Base-by-base conservation (phyloP, 2,329 filamentous ascomycete species). In the Neonectria neomacrospora region DNA sequence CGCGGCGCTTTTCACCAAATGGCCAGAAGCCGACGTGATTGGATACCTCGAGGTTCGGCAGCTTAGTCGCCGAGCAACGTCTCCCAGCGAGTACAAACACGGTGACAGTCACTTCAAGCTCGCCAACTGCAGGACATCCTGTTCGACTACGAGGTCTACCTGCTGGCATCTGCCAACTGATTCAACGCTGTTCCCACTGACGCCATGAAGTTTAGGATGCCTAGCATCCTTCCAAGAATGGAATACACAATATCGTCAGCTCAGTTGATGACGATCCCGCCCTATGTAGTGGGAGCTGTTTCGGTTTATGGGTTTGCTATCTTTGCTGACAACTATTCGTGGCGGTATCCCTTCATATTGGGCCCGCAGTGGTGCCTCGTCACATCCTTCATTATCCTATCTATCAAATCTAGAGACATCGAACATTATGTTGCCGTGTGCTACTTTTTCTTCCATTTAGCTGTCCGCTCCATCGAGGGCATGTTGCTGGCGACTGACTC, bases 131-230 rank as follows among this genome's bases (percentile, higher is more conserved):
- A 67, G 8, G 75, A 77, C 7, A 81, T 84, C 3, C 56, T 84
- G 1, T 74, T 73, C 6, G 82, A 85, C 68, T 84, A 81, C 78
- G 83, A 85, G 70, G 80, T 80, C 14, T 80, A 78, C 62, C 70
- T 78, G 10, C 64, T 85, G 7, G 79, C 80, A 22, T 72, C 83
- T 18, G 76, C 77, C 54, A 81, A 78, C 68, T 80, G 78, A 77
- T 81, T 76, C 20, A 81, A 81, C 48, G 74, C 80, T 0, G 78
- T 79, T 1, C 73, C 75, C 0, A 75, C 75, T 50, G 76, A 77
- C 28, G 75, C 71, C 39, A 72, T 76, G 63, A 77, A 77, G 61
- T 77, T 77, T 45, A 74, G 74, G 1, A 76, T 77, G 74, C 75
- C 80, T 1, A 74, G 76, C 5, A 81, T 82, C 34, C 78, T 82